Evolutionary conservation across 176 grass and related monocot species (phyloP).

Genomic region (Eragrostis nindensis): DNA sequence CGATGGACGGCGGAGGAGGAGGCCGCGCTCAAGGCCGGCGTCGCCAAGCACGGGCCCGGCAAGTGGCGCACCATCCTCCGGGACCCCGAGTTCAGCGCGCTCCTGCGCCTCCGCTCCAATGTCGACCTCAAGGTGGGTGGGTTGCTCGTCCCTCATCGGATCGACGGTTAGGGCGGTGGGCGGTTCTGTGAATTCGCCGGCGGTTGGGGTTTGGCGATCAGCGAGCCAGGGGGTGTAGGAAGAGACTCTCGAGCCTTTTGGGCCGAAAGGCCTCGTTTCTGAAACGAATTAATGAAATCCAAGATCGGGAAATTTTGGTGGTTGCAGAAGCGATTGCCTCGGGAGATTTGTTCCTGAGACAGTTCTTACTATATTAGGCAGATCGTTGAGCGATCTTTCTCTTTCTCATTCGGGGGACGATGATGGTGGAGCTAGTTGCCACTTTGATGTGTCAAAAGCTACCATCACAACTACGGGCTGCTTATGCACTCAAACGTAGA

Average conservation of each 20-base stretch:
- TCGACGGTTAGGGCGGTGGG: not conserved
- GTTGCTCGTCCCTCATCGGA: not conserved
- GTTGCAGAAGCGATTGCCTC: not conserved
- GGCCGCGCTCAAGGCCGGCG: constrained; percentile 91
- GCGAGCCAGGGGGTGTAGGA: not conserved
- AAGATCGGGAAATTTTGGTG: constrained; percentile 33
- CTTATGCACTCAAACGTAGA: not conserved
- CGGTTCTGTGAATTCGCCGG: constrained; percentile 9
- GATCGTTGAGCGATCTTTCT: not conserved
- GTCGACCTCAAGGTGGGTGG: constrained; percentile 87
- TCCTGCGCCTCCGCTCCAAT: constrained; percentile 79
- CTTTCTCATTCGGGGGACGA: not conserved
- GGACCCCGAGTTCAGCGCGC: constrained; percentile 81
- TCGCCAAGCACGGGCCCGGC: constrained; percentile 80
- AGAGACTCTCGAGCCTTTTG: not conserved
- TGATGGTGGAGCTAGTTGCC: not conserved
- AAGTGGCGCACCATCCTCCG: constrained; percentile 96
- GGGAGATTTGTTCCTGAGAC: not conserved
- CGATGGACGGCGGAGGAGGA: constrained; percentile 92
- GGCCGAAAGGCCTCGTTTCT: not conserved
- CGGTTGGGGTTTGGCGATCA: constrained; percentile 7
- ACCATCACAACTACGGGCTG: not conserved
- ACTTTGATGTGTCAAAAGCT: not conserved
- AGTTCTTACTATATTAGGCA: not conserved
- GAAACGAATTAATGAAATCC: not conserved